Evolutionary conservation across 306 rosid species (phyloP).

Genomic region (Canavalia ensiformis): DNA sequence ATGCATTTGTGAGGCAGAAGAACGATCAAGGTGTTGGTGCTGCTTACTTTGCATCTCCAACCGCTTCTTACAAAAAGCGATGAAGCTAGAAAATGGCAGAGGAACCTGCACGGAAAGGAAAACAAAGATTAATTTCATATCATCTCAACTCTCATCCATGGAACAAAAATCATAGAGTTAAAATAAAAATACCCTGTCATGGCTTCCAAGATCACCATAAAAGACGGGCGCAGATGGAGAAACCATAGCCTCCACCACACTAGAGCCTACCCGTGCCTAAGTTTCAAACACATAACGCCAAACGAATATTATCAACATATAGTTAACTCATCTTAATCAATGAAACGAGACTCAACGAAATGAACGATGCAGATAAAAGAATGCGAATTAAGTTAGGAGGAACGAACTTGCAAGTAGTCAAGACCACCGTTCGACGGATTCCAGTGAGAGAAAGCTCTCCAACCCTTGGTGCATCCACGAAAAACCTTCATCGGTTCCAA

Average conservation of each 20-base stretch:
- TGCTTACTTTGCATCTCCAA: slow-evolving; percentile 51
- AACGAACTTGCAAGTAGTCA: slow-evolving; percentile 87
- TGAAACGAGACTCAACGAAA: not conserved
- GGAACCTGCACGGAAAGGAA: slow-evolving; percentile 68
- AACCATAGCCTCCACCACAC: slow-evolving; percentile 88
- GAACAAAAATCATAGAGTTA: not conserved
- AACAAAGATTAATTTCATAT: slow-evolving; percentile 11
- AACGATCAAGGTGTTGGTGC: slow-evolving; percentile 44
- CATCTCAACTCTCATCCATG: not conserved
- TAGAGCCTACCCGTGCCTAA: slow-evolving; percentile 76
- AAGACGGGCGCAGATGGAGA: slow-evolving; percentile 79
- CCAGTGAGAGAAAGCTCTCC: slow-evolving; percentile 79
- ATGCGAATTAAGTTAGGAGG: not conserved
- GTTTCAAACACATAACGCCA: slow-evolving; percentile 34
- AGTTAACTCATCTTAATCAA: not conserved
- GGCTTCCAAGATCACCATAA: slow-evolving; percentile 93
- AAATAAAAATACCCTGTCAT: slow-evolving; percentile 75
- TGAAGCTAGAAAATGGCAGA: slow-evolving; percentile 77
- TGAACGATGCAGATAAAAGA: not conserved
- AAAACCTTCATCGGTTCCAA: slow-evolving; percentile 61
- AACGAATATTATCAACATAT: slow-evolving; percentile 3
- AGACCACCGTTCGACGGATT: slow-evolving; percentile 81
- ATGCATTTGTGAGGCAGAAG: slow-evolving; percentile 37
- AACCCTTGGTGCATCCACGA: slow-evolving; percentile 65
- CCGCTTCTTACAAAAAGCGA: slow-evolving; percentile 71